phyloP scores from a whole-genome alignment of 306 rosid species.

The Nissolia schottii region DNA sequence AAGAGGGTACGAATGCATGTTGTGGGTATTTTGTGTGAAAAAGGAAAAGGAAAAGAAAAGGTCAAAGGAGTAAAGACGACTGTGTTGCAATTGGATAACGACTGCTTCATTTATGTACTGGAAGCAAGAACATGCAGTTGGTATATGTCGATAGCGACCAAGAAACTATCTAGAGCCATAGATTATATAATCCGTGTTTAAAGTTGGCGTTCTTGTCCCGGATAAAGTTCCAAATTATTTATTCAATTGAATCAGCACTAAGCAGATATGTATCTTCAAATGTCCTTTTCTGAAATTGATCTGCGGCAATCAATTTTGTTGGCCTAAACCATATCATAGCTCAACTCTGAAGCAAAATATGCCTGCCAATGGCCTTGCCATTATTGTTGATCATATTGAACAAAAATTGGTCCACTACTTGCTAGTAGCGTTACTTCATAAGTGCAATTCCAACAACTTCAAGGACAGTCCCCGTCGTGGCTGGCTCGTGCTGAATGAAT shows the following conservation, averaged over 20 bases:
- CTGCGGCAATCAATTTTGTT: neutral
- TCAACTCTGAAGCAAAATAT: neutral
- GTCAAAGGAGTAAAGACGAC: neutral
- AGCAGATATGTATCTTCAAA: neutral
- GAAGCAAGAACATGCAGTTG: neutral
- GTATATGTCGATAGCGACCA: slow-evolving; percentile 17
- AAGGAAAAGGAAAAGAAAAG: neutral
- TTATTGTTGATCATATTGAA: neutral
- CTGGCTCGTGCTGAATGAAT: too few species aligned
- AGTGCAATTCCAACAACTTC: neutral
- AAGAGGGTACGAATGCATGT: slow-evolving; percentile 2
- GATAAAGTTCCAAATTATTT: neutral
- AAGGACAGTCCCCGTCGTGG: neutral
- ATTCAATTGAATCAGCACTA: neutral
- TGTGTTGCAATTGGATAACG: slow-evolving; percentile 8
- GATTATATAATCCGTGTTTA: neutral
- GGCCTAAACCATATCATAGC: neutral
- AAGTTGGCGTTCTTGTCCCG: neutral
- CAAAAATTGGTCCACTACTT: neutral
- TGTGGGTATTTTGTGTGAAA: neutral
- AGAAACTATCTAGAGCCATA: neutral
- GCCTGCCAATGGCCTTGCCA: neutral
- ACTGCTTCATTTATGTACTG: neutral
- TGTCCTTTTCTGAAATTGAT: neutral
- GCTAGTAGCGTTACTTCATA: neutral